Evolutionary conservation across 202 grass and related monocot genomes (phyloP), one percentile per base, ranked within the genome.

Genomic region (Brachypodium distachyon): DNA sequence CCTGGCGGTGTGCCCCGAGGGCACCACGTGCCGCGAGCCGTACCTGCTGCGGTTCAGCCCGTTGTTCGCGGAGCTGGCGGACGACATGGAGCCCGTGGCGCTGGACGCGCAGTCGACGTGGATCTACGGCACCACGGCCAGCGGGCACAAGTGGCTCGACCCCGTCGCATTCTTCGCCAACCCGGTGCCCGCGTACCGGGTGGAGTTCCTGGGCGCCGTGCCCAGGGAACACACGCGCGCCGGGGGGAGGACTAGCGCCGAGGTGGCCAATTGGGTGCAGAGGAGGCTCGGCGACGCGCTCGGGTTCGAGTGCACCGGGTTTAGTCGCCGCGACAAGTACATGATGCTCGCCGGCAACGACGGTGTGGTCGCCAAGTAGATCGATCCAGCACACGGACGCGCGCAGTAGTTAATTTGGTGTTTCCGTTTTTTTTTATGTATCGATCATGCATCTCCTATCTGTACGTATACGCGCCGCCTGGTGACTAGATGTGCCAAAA

Each of bases 21-120:
- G 94, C 25, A 97, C 94, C 1, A 94, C 94, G 0, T 97, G 94
- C 68, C 94, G 94, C 10, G 94, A 97, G 57, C 94, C 91, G 0
- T 97, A 97, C 61, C 79, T 97, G 38, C 58, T 97, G 17, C 84
- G 94, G 25, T 97, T 97, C 79, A 97, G 94, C 55, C 77, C 95
- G 12, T 88, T 98, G 33, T 98, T 94, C 76, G 89, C 95, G 3
- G 95, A 98, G 86, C 78, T 98, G 23, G 81, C 91, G 0, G 82
- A 98, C 84, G 87, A 94, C 73, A 86, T 98, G 68, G 83, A 77
- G 72, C 95, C 95, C 13, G 95, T 92, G 74, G 95, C 95, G 52
- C 51, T 98, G 59, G 91, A 98, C 80, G 79, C 85, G 2, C 77
- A 84, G 67, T 80, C 84, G 38, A 77, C 76, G 0, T 7, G 42